Evolutionary conservation across 306 rosid species (phyloP).

Genomic region (Acacia crassicarpa): DNA sequence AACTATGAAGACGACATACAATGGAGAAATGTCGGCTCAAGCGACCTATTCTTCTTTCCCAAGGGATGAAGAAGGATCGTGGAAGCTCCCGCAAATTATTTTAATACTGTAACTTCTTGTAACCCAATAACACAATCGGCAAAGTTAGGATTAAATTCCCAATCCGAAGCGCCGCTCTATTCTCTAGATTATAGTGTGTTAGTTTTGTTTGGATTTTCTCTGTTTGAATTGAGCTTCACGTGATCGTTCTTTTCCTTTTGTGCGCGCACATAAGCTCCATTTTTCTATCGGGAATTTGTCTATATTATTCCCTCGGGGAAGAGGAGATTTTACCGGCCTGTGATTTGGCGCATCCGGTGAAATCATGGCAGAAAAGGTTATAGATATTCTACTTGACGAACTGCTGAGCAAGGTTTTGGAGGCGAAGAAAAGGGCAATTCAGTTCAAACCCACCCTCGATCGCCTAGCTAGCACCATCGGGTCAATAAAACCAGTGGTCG

Average conservation of each 20-base stretch:
- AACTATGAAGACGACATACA: neutral
- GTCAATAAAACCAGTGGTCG: constrained; percentile 22
- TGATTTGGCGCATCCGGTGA: neutral
- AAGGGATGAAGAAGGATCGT: neutral
- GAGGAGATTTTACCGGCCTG: neutral
- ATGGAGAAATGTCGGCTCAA: neutral
- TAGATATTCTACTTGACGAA: constrained; percentile 28
- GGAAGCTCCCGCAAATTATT: neutral
- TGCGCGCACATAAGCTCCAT: neutral
- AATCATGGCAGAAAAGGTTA: constrained; percentile 32
- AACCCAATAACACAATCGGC: neutral
- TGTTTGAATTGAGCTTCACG: neutral
- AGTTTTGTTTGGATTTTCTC: neutral
- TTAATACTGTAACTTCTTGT: neutral
- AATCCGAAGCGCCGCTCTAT: neutral
- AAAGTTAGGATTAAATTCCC: neutral
- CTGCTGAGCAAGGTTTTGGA: constrained; percentile 21
- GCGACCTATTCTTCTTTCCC: neutral
- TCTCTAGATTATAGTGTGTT: neutral
- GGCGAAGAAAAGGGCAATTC: constrained; percentile 21
- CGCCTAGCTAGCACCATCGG: constrained; percentile 18
- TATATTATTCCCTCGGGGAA: neutral
- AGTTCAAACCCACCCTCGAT: constrained; percentile 31
- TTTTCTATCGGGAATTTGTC: neutral
- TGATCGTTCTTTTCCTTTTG: neutral